Conservation (phyloP, 1,284 basidiomycete species). For the Cryptococcus hybrid region DNA sequence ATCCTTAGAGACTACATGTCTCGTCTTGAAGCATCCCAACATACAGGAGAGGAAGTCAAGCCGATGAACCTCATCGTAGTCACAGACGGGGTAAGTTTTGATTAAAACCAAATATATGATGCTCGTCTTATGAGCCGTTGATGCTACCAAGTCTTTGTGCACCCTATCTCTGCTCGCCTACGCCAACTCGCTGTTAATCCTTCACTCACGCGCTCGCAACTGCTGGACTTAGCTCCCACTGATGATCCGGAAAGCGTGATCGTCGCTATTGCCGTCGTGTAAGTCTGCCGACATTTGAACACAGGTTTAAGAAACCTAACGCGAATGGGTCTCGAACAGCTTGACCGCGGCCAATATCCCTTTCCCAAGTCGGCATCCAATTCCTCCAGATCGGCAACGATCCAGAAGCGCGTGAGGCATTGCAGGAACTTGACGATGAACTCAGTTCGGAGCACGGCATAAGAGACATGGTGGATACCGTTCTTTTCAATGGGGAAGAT, state of each 20-base stretch:
- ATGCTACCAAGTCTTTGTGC: neutral
- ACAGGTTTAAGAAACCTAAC: neutral
- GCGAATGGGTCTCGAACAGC: conserved; percentile 9
- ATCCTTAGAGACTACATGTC: conserved; percentile 47
- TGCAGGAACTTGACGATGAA: conserved; percentile 48
- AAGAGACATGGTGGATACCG: conserved; percentile 47
- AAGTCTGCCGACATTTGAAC: conserved; percentile 3
- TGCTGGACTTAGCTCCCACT: conserved; percentile 25
- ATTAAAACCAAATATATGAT: neutral
- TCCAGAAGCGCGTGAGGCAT: conserved; percentile 35
- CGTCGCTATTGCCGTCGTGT: conserved; percentile 29
- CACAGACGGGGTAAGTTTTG: conserved; percentile 39
- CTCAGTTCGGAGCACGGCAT: conserved; percentile 32
- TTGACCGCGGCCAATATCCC: conserved; percentile 49
- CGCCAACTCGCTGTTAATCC: conserved; percentile 8
- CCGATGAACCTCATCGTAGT: conserved; percentile 46
- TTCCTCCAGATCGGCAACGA: conserved; percentile 50
- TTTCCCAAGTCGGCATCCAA: conserved; percentile 50
- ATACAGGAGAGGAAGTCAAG: conserved; percentile 22
- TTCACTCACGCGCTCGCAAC: conserved; percentile 11
- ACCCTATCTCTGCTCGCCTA: conserved; percentile 11
- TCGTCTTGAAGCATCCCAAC: conserved; percentile 28
- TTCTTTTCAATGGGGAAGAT: conserved; percentile 34
- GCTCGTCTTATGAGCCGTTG: neutral
- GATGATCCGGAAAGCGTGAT: conserved; percentile 41